Evolutionary conservation across 129 eudicot genomes (phyloP), one percentile per base, ranked within the genome.

Genomic region (Rutidosis leptorrhynchoides): DNA sequence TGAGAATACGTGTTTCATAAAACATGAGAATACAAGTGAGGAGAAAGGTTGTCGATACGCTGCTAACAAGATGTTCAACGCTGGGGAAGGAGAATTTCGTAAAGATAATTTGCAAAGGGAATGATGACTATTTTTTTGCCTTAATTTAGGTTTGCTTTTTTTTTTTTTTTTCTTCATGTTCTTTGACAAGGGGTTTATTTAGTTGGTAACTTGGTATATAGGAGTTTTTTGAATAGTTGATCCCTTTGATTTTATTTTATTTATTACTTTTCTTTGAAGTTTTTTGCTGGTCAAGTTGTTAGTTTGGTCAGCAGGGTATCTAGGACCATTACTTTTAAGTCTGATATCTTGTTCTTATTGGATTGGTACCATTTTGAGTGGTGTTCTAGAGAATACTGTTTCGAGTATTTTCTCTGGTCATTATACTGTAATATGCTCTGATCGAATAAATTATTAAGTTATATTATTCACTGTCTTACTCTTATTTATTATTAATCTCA

Each of bases 131-230:
- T n/a, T 32, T 24, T 4, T 52, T 72, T 63, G 60, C 55, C 68
- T 54, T 67, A 67, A 21, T 46, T 57, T 64, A 55, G 65, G 56
- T 74, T 37, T 53, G 72, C 69, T 29, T 74, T 80, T 64, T 62
- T 62, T 46, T 57, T 71, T 51, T 11, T 25, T 42, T 57, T 71
- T 51, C 3, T 25, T 42, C 16, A 26, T 4, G 35, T 21, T 55
- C 55, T 73, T 81, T 70, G 83, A 81, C 53, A 53, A 60, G 83
- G 61, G 79, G 78, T 69, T 60, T 72, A 68, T 65, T 78, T n/a
- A n/a, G n/a, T n/a, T n/a, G n/a, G n/a, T n/a, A n/a, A 46, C 74
- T 63, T 65, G 65, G 71, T 80, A 75, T 79, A 76, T 67, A 74
- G 68, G 75, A 82, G 28, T 65, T 43, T 66, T 78, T 69, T 53